Evolutionary conservation across 1,284 basidiomycete species (phyloP).

Genomic region (Irpex rosettiformis): DNA sequence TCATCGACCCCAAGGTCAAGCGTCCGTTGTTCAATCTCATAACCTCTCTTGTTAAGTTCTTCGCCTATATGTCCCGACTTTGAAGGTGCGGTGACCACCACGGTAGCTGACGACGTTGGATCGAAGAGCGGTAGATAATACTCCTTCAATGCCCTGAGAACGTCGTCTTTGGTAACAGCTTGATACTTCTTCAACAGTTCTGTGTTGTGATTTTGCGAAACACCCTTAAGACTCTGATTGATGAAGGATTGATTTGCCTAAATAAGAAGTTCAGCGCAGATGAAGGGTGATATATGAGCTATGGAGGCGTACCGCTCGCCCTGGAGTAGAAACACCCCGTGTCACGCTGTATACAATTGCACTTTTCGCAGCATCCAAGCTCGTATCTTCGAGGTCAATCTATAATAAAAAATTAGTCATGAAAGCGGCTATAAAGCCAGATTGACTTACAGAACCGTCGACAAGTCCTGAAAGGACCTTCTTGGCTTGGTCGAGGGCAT

Average conservation of each 20-base stretch:
- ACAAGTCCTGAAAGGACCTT: conserved; percentile 74
- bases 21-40: conserved; percentile 71
- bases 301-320: conserved; percentile 64
- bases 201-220: conserved; percentile 69
- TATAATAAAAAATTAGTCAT: conserved; percentile 29
- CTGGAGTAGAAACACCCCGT: conserved; percentile 78
- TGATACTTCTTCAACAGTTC: conserved; percentile 79
- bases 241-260: conserved; percentile 79
- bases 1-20: conserved; percentile 59
- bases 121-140: conserved; percentile 91
- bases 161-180: conserved; percentile 74
- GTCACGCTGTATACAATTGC: conserved; percentile 86
- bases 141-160: conserved; percentile 64
- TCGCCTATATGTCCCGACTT: conserved; percentile 75
- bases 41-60: conserved; percentile 68
- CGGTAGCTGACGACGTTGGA: conserved; percentile 71
- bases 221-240: conserved; percentile 84
- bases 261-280: conserved; percentile 4
- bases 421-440: not conserved
- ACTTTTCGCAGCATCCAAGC: conserved; percentile 90
- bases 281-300: not conserved
- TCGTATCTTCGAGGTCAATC: conserved; percentile 81
- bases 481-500: conserved; percentile 81
- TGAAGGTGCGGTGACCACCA: conserved; percentile 80
- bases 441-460: conserved; percentile 65